Evolutionary conservation across 1,284 basidiomycete genomes (phyloP), one percentile per base, ranked within the genome.

Genomic region (Tremellales sp.): DNA sequence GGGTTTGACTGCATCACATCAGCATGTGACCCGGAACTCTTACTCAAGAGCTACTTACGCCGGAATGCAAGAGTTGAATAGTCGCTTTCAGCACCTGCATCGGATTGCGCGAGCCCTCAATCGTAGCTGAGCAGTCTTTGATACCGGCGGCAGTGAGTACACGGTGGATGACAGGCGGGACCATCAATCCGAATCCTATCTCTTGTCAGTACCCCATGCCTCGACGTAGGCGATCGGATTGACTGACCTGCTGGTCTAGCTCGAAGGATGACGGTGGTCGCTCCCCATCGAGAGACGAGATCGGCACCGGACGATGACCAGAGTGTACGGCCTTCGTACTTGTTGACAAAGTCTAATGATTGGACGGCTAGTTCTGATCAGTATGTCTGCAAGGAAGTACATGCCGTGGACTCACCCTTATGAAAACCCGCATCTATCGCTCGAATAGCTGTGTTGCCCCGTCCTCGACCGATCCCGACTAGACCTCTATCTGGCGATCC

Each of bases 111-210:
- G 87, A 92, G 29, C 93, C 92, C 82, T 89, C 87, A 36, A 97
- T 88, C 73, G 93, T 93, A 24, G 89, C 94, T 60, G 86, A 89
- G 40, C 89, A 81, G 73, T 98, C 94, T 69, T 89, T 87, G 76
- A 97, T 89, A 11, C 94, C 94, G 2, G 89, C 91, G 0, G 92
- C 90, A 62, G 89, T 87, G 64, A 93, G 81, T 45, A 98, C 80
- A 43, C 78, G 75, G 74, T 97, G 92, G 47, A 97, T 78, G 61
- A 86, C 82, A 7, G 89, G 90, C 57, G 94, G 91, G 64, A 89
- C 90, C 58, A 86, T 82, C 44, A 98, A 77, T 10, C 94, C 94
- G 70, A 97, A 97, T 2, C 94, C 93, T 76, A 54, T 0, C 19
- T 4, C 13, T 40, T 24, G 23, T n/a, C 19, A 22, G 17, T 24